Percentiles rank a stretch among this genome's conserved stretches.
Conservation (phyloP, 2,329 filamentous ascomycete genomes). For the Aspergillus awamori region DNA sequence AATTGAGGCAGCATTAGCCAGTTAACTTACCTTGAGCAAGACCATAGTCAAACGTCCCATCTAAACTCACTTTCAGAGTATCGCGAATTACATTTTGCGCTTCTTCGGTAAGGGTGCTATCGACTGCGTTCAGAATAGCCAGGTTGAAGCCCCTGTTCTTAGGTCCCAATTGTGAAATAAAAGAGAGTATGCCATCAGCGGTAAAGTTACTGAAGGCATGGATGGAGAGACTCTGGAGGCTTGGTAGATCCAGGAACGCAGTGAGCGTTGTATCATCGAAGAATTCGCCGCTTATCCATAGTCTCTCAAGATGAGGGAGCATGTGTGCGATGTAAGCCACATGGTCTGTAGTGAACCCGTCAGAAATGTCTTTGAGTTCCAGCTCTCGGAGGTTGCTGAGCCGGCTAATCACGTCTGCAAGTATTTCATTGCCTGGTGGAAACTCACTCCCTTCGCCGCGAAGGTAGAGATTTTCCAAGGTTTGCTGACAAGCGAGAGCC, state of each 20-base stretch:
- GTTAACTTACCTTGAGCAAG: slow-evolving; percentile 22
- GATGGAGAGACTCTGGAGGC: slow-evolving; percentile 33
- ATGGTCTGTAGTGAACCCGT: slow-evolving; percentile 36
- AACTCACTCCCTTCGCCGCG: slow-evolving; percentile 33
- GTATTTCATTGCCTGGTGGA: slow-evolving; percentile 29
- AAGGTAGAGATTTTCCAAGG: slow-evolving; percentile 34
- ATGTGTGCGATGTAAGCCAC: slow-evolving; percentile 30
- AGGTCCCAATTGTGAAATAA: slow-evolving; percentile 31
- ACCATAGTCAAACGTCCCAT: slow-evolving; percentile 31
- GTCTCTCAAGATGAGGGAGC: slow-evolving; percentile 35
- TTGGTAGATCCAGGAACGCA: slow-evolving; percentile 31
- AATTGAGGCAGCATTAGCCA: neutral
- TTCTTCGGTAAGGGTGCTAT: slow-evolving; percentile 28
- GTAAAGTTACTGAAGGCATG: slow-evolving; percentile 40
- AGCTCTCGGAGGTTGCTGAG: slow-evolving; percentile 35
- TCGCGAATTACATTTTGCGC: slow-evolving; percentile 35
- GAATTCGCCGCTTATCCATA: slow-evolving; percentile 36
- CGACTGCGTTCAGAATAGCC: slow-evolving; percentile 31
- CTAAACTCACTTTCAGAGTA: slow-evolving; percentile 22
- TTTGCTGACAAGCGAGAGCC: slow-evolving; percentile 30
- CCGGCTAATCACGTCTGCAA: slow-evolving; percentile 34
- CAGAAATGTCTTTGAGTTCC: slow-evolving; percentile 38
- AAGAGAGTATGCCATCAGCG: slow-evolving; percentile 34
- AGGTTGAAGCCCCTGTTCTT: slow-evolving; percentile 35
- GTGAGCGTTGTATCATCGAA: slow-evolving; percentile 33